These are phyloP conservation scores for Trichoderma parareesei DNA, from an alignment of 495 filamentous ascomycete genomes.

Conservation along the genomic window DNA sequence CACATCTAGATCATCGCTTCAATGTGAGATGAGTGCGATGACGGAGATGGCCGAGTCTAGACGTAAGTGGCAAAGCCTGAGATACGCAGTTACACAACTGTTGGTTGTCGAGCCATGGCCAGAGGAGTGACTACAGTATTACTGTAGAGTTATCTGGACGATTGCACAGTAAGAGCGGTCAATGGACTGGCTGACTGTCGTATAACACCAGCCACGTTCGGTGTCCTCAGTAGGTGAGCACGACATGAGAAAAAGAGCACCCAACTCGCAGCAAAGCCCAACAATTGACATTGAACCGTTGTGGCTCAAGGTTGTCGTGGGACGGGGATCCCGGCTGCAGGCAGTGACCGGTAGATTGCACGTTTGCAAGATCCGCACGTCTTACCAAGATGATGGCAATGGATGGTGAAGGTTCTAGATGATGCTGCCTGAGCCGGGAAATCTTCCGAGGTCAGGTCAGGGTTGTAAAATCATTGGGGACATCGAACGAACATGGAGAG, in stretches of 20 bases:
- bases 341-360: slow-evolving; percentile 3
- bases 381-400: background rate
- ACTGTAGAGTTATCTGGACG: too few relatives aligned
- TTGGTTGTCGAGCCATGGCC: background rate
- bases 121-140: background rate
- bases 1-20: too few relatives aligned
- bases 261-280: background rate
- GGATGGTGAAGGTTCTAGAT: background rate
- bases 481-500: too few relatives aligned
- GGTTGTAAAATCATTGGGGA: background rate
- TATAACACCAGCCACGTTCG: slow-evolving; percentile 5
- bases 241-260: background rate
- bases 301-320: background rate
- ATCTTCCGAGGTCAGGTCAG: background rate
- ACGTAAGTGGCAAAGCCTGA: background rate
- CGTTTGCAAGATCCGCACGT: background rate
- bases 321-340: background rate
- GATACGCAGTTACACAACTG: background rate
- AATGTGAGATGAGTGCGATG: background rate
- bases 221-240: background rate
- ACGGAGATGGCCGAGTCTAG: background rate
- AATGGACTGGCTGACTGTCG: background rate
- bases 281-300: background rate
- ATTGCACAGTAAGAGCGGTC: slow-evolving; percentile 7
- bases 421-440: background rate